Evolutionary conservation across 2,329 filamentous ascomycete species (phyloP).

Genomic region (Neopestalotiopsis rosae): DNA sequence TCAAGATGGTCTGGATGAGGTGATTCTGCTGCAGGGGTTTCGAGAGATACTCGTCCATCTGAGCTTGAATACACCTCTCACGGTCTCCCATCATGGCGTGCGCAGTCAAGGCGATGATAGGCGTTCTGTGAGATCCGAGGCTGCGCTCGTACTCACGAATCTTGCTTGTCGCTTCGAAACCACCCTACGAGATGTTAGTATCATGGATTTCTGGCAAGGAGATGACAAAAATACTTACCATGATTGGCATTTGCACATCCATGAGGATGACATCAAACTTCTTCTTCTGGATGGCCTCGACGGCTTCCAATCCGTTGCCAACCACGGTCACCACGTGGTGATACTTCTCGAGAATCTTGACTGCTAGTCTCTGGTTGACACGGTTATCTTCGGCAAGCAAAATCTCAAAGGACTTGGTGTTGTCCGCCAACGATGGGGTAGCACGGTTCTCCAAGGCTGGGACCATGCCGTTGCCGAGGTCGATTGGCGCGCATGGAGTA

Average conservation of each 20-base stretch:
- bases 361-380: conserved; percentile 93
- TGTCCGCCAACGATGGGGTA: conserved; percentile 88
- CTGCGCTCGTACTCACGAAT: conserved; percentile 94
- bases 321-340: conserved; percentile 92
- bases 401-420: conserved; percentile 94
- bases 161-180: conserved; percentile 95
- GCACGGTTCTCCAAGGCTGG: conserved; percentile 93
- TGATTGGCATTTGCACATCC: conserved; percentile 99
- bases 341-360: conserved; percentile 97
- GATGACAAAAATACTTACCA: conserved; percentile 63
- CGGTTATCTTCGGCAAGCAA: conserved; percentile 95
- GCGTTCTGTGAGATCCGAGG: conserved; percentile 80
- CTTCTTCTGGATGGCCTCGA: conserved; percentile 89
- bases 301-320: conserved; percentile 90
- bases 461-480: conserved; percentile 94
- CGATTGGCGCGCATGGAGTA: conserved; percentile 90
- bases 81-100: conserved; percentile 99
- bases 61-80: conserved; percentile 96
- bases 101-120: conserved; percentile 94
- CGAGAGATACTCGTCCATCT: conserved; percentile 99
- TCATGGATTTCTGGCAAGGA: conserved; percentile 6
- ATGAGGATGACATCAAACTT: conserved; percentile 97
- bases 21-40: conserved; percentile 97
- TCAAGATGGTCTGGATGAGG: conserved; percentile 96
- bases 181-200: conserved; percentile 62